These are phyloP conservation scores for Penicillium decumbens DNA, from an alignment of 2,329 filamentous ascomycete genomes.

Conservation along the genomic window DNA sequence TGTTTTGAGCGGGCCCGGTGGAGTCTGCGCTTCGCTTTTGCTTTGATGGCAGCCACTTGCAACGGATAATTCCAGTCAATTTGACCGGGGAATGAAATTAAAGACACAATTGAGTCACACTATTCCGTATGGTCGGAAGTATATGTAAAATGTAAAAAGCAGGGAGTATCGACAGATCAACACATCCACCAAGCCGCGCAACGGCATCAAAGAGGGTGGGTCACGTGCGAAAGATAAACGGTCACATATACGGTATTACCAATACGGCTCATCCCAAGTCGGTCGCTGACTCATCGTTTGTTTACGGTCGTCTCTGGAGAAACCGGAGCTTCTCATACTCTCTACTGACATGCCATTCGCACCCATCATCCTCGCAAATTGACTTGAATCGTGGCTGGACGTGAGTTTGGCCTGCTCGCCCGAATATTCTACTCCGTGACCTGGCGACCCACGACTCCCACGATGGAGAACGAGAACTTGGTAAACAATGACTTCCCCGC, in stretches of 20 bases:
- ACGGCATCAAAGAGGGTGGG: neutral
- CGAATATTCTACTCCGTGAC: constrained; percentile 22
- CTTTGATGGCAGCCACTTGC: constrained; percentile 2
- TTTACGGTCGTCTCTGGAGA: constrained; percentile 35
- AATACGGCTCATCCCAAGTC: constrained; percentile 13
- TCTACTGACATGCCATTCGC: constrained; percentile 1
- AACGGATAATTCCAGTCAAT: neutral
- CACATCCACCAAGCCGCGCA: neutral
- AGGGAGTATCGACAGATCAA: neutral
- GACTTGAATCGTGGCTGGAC: constrained; percentile 21
- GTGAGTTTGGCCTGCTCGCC: constrained; percentile 22
- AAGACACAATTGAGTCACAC: neutral
- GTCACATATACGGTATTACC: too few species aligned
- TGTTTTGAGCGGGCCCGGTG: constrained; percentile 23
- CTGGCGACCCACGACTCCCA: constrained; percentile 22
- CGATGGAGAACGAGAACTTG: constrained; percentile 35
- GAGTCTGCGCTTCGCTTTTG: constrained; percentile 15
- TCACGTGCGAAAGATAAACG: neutral
- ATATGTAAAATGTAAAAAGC: neutral
- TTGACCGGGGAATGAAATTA: neutral
- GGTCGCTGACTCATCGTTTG: constrained; percentile 33
- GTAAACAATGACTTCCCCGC: constrained; percentile 18
- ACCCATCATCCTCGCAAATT: constrained; percentile 7
- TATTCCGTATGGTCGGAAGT: neutral
- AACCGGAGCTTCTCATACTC: constrained; percentile 21